Base-by-base conservation (phyloP, 1,284 basidiomycete species). In the Sanghuangporus weigelae region DNA sequence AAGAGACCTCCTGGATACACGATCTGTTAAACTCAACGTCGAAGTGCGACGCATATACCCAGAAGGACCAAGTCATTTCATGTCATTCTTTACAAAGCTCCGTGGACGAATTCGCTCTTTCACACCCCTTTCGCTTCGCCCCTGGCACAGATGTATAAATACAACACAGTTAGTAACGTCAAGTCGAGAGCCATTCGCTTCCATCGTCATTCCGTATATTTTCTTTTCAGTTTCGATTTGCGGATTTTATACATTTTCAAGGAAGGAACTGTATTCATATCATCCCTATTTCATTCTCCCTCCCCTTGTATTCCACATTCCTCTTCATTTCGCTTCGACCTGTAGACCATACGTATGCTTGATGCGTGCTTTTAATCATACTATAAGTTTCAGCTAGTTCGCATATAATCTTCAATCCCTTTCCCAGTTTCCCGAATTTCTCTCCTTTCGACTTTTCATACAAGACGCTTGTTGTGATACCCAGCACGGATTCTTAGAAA, bases 1-100 rank as follows among this genome's bases (percentile, higher is more conserved):
- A 63, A 60, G 35, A 48, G 65, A 26, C 65, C 65, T 19, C 61
- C 61, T 12, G 65, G 65, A 26, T 66, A 66, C 35, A 60, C 42
- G 23, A 21, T 66, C 46, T 66, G 65, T 62, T 66, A 57, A 50
- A 48, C 49, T 19, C 26, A 7, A n/a, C 14, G 31, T 12, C 31
- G 14, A 38, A 5, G 11, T 35, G 8, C 16, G 16, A n/a, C 21
- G 53, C 53, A 54, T 54, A 54, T 54, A 54, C 53, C 53, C 53
- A 54, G 35, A 54, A 54, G 26, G 36, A 12, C 35, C 31, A 16
- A 31, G 53, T 11, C 11, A 14, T 26, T 53, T 53, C 31, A 12
- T 35, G 11, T 19, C 26, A 16, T 31, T 54, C 53, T 16, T 51
- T 54, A 14, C 7, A 54, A 16, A 38, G 16, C 31, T 19, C 14